Evolutionary conservation across 129 eudicot genomes (phyloP).

Genomic region (Scalesia atractyloides): DNA sequence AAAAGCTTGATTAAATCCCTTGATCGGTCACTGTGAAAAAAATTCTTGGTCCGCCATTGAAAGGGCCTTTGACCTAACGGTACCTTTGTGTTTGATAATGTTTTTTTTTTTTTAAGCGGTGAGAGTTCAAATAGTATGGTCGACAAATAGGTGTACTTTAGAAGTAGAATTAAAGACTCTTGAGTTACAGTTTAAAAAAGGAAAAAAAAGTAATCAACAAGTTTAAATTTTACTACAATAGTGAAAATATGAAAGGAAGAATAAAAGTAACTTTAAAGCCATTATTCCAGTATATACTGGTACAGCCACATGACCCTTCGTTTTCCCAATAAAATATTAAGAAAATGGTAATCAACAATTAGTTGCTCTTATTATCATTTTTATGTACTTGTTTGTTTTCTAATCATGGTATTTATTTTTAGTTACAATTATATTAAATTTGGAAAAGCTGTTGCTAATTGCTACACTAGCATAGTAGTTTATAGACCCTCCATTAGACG

Average conservation of each 20-base stretch:
- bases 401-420: constrained; percentile 9
- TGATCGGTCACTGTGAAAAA: too few species aligned
- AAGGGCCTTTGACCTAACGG: too few species aligned
- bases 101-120: too few species aligned
- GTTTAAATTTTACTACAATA: not conserved
- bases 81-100: too few species aligned
- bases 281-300: constrained; percentile 20
- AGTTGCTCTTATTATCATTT: constrained; percentile 6
- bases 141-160: too few species aligned
- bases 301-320: constrained; percentile 29
- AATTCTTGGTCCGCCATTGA: too few species aligned
- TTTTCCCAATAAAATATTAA: constrained; percentile 13
- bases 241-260: not conserved
- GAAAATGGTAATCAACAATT: constrained; percentile 5
- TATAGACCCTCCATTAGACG: not conserved
- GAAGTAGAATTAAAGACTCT: too few species aligned
- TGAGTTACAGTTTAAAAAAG: too few species aligned
- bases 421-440: not conserved
- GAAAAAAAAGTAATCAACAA: not conserved
- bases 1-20: too few species aligned
- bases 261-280: constrained; percentile 14
- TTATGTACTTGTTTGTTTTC: not conserved
- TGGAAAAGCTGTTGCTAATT: not conserved
- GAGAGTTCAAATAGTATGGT: too few species aligned
- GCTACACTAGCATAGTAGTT: not conserved